Percentiles rank a stretch among this genome's conserved stretches.
These are phyloP conservation scores for Yueomyces sinensis DNA, from an alignment of 805 yeast species.

Conservation along the genomic window DNA sequence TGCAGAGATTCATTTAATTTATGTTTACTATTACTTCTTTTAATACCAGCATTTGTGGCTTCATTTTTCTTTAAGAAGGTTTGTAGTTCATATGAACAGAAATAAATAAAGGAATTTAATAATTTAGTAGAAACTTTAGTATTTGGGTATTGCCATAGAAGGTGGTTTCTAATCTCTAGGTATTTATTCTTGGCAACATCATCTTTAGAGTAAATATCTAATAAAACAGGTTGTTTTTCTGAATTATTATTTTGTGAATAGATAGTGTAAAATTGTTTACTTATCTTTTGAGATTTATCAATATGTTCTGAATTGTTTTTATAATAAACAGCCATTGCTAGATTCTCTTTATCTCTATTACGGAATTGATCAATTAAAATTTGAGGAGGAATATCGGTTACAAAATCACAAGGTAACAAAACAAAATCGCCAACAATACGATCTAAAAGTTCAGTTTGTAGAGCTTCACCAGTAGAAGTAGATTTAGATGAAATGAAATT, in stretches of 20 bases:
- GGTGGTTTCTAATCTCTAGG: slow-evolving; percentile 66
- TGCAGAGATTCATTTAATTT: not conserved
- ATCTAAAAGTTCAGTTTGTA: slow-evolving; percentile 34
- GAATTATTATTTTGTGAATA: slow-evolving; percentile 38
- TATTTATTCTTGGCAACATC: slow-evolving; percentile 61
- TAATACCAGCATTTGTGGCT: slow-evolving; percentile 5
- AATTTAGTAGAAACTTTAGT: slow-evolving; percentile 64
- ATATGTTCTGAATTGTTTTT: slow-evolving; percentile 60
- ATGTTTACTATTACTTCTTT: slow-evolving; percentile 1
- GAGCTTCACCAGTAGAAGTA: slow-evolving; percentile 48
- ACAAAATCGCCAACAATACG: slow-evolving; percentile 43
- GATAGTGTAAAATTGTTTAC: slow-evolving; percentile 50
- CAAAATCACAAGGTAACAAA: slow-evolving; percentile 86
- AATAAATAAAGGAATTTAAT: slow-evolving; percentile 60
- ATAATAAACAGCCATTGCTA: slow-evolving; percentile 70
- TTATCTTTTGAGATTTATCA: slow-evolving; percentile 42
- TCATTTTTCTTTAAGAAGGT: slow-evolving; percentile 27
- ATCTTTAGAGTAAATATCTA: slow-evolving; percentile 62
- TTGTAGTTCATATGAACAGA: slow-evolving; percentile 43
- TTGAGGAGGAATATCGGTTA: slow-evolving; percentile 87
- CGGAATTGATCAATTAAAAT: slow-evolving; percentile 74
- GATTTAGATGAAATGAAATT: slow-evolving; percentile 32
- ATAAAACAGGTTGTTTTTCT: slow-evolving; percentile 28
- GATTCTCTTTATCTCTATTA: slow-evolving; percentile 49
- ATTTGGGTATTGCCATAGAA: slow-evolving; percentile 81